Evolutionary conservation across 1,284 basidiomycete genomes (phyloP), one percentile per base, ranked within the genome.

Genomic region (Melampsora americana): DNA sequence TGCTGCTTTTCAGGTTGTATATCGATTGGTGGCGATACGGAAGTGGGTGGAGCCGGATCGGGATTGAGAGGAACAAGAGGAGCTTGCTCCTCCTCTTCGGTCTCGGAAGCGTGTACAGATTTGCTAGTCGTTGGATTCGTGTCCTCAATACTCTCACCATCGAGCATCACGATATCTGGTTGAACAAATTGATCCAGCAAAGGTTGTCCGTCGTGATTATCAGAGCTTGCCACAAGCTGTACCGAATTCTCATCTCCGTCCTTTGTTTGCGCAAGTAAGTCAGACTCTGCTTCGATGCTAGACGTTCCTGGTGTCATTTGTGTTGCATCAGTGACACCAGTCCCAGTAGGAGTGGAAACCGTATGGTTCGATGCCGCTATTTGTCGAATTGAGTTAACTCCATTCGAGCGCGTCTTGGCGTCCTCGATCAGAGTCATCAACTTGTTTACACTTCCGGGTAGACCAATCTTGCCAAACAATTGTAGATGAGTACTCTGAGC

Each of bases 81-180:
- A n/a, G 53, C 64, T 20, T 32, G 18, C 48, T 72, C 60, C 6
- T 61, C 70, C 14, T 72, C 70, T 12, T 62, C 44, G 11, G 61
- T n/a, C 32, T 72, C 70, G 46, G 59, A 62, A 2, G 61, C 28
- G 16, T 32, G 20, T 23, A 26, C 42, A 59, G 70, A 46, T 28
- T 30, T 61, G 32, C 32, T 44, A 12, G 61, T 61, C 23, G 26
- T 53, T 48, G 61, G 30, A 44, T 26, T 48, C 28, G 30, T 23
- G 35, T 66, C 65, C 23, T 42, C 65, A 46, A 72, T 72, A 35
- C 70, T 72, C 70, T 72, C 70, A n/a, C 70, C 70, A 56, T 72
- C 70, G 20, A 72, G 61, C 70, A 72, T 72, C 28, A 72, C 70
- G 39, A 72, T 61, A 46, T 72, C 70, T 26, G 70, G 70, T 50